Percentiles rank a stretch among this genome's conserved stretches.
phyloP scores from a whole-genome alignment of 495 filamentous ascomycete species.

The Podospora tetraspora region DNA sequence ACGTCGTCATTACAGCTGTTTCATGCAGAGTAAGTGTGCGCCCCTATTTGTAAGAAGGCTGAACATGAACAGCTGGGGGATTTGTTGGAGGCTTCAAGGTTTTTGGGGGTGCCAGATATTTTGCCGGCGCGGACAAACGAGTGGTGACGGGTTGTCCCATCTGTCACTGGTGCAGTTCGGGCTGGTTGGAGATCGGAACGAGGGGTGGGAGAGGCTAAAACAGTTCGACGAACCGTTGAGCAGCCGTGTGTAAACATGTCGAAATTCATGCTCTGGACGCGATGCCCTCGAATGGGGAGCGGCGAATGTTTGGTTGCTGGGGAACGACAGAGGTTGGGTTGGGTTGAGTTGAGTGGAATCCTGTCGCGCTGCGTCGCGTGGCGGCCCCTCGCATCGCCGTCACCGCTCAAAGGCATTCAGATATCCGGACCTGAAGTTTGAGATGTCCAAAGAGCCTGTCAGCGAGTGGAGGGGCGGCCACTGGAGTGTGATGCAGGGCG shows the following conservation, averaged over 20 bases:
- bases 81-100: not conserved
- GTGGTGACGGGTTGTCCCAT: slow-evolving; percentile 1
- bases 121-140: slow-evolving; percentile 10
- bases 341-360: not conserved
- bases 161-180: not conserved
- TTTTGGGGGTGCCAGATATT: slow-evolving; percentile 6
- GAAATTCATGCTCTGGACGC: slow-evolving; percentile 1
- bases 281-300: not conserved
- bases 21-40: slow-evolving; percentile 18
- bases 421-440: slow-evolving; percentile 8
- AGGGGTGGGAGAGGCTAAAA: slow-evolving; percentile 2
- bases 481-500: not conserved
- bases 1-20: slow-evolving; percentile 22
- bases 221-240: not conserved
- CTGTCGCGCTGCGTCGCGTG: slow-evolving; percentile 6
- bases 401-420: slow-evolving; percentile 9
- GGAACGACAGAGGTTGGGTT: not conserved
- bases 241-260: slow-evolving; percentile 14
- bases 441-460: slow-evolving; percentile 9
- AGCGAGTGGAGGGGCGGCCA: not conserved
- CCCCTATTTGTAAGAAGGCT: not conserved
- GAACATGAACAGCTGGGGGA: not conserved
- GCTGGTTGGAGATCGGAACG: not conserved
- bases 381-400: not conserved
- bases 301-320: not conserved